Evolutionary conservation across 805 yeast genomes (phyloP).

Genomic region (Yarrowia sp.): DNA sequence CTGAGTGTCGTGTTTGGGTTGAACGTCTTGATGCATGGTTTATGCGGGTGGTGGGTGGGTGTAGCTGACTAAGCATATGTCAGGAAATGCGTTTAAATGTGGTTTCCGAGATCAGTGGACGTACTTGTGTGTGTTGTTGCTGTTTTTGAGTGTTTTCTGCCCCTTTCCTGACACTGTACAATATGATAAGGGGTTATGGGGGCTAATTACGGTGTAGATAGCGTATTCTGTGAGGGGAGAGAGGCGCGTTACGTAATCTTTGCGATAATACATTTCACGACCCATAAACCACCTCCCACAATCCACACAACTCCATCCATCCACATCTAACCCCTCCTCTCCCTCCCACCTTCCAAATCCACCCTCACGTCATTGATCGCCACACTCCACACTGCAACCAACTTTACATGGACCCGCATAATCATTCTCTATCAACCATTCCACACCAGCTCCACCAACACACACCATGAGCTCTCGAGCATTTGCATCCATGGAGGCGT

Average conservation of each 20-base stretch:
- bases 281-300: no score
- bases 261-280: no score
- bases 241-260: not conserved
- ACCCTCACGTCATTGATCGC: not conserved
- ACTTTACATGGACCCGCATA: slow-evolving; percentile 24
- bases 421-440: slow-evolving; percentile 8
- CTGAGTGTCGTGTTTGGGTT: not conserved
- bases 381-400: slow-evolving; percentile 9
- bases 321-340: no score
- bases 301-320: no score
- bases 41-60: not conserved
- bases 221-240: not conserved
- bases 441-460: not conserved
- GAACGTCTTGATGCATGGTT: not conserved
- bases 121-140: not conserved
- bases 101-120: no score
- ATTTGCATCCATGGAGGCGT: slow-evolving; percentile 25
- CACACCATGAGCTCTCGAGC: slow-evolving; percentile 18
- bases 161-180: not conserved
- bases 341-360: not conserved
- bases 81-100: not conserved
- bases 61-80: not conserved
- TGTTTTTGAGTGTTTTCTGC: not conserved
- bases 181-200: not conserved
- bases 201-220: not conserved